Evolutionary conservation across 2,329 filamentous ascomycete species (phyloP), one percentile per base, ranked within the genome.

Genomic region (Botrytis squamosa): DNA sequence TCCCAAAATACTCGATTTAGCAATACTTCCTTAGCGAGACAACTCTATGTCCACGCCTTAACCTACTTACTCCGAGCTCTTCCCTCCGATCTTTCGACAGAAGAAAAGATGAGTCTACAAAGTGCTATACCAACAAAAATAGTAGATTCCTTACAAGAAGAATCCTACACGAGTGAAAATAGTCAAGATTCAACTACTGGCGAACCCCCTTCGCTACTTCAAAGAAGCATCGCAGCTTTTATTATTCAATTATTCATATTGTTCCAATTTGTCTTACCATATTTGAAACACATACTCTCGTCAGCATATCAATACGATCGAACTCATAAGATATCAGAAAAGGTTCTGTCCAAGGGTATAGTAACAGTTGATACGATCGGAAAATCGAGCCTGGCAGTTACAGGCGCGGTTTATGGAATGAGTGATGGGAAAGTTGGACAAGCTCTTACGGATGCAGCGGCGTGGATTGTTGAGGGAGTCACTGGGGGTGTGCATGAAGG

Each of bases 401-500:
- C 87, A 16, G 85, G 86, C 16, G 85, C 86, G 0, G 83, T 93
- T 5, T 86, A 86, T 74, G 86, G 85, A 63, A 86, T 92, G 82
- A 88, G 90, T 36, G 88, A 92, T 74, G 91, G 91, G 0, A 88
- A 85, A 74, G 82, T 92, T n/a, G 90, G 90, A 0, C 85, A 89
- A 75, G 83, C 85, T 4, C 80, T 92, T 36, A 85, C 86, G 29
- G 87, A 88, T 46, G 79, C 88, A 16, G 85, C 86, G 4, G 80
- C 86, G 4, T 93, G 91, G 88, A 86, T 89, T 78, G 81, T 92
- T 1, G 86, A 90, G 75, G 88, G 89, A 33, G 83, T 93, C 69
- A 86, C 89, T 2, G 90, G 89, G 22, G 92, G 92, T 0, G 83
- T 93, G 60, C 89, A 89, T 77, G 90, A 93, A 77, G 90, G 92